A percentile compares a stretch with the other conserved stretches of the same genome.
Evolutionary conservation across 2,329 filamentous ascomycete genomes (phyloP).

Genomic region (Septoria linicola): DNA sequence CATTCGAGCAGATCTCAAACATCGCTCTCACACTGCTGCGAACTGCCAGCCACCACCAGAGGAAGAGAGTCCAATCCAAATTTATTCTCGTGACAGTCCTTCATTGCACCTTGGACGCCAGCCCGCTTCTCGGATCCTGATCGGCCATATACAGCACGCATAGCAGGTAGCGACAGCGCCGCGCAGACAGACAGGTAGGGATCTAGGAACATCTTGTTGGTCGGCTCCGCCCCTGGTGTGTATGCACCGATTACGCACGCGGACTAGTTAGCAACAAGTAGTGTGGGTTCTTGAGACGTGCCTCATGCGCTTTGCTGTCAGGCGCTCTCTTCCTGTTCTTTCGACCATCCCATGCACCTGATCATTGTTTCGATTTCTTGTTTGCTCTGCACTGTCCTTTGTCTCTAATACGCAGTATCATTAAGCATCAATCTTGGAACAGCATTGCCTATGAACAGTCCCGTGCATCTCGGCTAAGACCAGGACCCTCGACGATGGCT

Average conservation of each 20-base stretch:
- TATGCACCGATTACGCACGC: not conserved
- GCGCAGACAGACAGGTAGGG: not conserved
- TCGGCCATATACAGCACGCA: too few species aligned
- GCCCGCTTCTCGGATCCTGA: too few species aligned
- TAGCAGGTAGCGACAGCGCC: too few species aligned
- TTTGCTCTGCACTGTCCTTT: not conserved
- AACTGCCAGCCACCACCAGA: too few species aligned
- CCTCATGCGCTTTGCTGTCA: not conserved
- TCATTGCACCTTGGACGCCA: too few species aligned
- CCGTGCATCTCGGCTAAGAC: too few species aligned
- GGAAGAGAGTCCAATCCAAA: too few species aligned
- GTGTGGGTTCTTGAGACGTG: not conserved
- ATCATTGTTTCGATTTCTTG: not conserved
- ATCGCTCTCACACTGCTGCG: too few species aligned
- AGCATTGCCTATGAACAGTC: too few species aligned
- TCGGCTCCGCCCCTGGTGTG: not conserved
- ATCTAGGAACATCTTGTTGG: not conserved
- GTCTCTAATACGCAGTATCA: not conserved
- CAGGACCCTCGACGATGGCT: constrained; percentile 20
- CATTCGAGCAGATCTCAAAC: too few species aligned
- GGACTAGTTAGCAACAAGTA: not conserved
- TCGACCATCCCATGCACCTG: not conserved
- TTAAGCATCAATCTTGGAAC: not conserved
- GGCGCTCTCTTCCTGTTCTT: not conserved
- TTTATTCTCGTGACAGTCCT: too few species aligned